Base-by-base conservation (phyloP, 306 rosid genomes). In the Trifolium fragiferum region DNA sequence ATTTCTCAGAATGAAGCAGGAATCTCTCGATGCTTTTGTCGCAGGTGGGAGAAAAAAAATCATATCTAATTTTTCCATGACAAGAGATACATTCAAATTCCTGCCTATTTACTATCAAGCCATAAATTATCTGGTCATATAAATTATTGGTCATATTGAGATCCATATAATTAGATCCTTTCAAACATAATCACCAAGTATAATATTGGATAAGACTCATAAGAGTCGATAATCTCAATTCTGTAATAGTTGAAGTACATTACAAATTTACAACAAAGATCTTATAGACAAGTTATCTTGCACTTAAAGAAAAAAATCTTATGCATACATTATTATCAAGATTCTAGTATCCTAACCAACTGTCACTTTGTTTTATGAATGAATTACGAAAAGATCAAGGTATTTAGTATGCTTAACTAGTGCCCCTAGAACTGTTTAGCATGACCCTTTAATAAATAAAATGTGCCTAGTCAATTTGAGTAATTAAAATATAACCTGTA, bases 401-500 rank as follows among this genome's bases (percentile, higher is more conserved):
- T 35, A 8, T 10, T 19, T 68, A n/a, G n/a, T n/a, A n/a, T n/a
- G n/a, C n/a, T n/a, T n/a, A n/a, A n/a, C n/a, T n/a, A n/a, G n/a
- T n/a, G n/a, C n/a, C n/a, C n/a, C n/a, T n/a, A n/a, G n/a, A n/a
- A n/a, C n/a, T n/a, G n/a, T n/a, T n/a, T n/a, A n/a, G n/a, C n/a
- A n/a, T n/a, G n/a, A n/a, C n/a, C n/a, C n/a, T n/a, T n/a, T n/a
- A n/a, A n/a, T n/a, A n/a, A n/a, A n/a, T n/a, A n/a, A n/a, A n/a
- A n/a, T n/a, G n/a, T n/a, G n/a, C 74, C 54, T 33, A 69, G 43
- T 14, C n/a, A 74, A 54, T 47, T 49, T 18, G 15, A 60, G 66
- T 46, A n/a, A 76, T 30, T 63, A 77, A 38, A 68, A 7, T 23
- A 86, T 78, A 77, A 73, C 98, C 93, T 94, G 97, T 66, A 91